Evolutionary conservation across 441 rosid genomes (phyloP).

Genomic region (Pelargonium citronellum): DNA sequence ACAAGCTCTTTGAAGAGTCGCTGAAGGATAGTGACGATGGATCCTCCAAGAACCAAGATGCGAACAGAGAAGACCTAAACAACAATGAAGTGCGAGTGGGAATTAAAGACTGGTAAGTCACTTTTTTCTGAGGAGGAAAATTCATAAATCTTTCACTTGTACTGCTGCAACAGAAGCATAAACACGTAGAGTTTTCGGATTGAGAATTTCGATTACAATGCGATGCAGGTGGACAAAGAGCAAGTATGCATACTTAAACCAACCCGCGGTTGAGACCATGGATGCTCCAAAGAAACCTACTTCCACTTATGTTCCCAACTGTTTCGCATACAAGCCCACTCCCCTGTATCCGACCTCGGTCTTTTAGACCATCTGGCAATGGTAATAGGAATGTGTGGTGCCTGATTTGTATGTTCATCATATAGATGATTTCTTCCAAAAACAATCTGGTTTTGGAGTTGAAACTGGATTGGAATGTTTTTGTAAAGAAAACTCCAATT

Average conservation of each 20-base stretch:
- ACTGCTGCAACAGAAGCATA: no score
- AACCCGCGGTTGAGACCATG: conserved; percentile 35
- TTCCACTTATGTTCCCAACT: conserved; percentile 49
- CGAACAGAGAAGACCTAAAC: conserved; percentile 3
- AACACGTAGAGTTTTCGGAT: no score
- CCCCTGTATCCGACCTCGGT: conserved; percentile 61
- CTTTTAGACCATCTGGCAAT: conserved; percentile 27
- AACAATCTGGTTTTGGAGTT: no score
- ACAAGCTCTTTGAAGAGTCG: conserved; percentile 51
- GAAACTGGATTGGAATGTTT: no score
- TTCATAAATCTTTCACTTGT: not conserved
- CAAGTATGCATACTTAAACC: conserved; percentile 84
- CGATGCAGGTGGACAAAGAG: conserved; percentile 79
- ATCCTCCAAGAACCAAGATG: not conserved
- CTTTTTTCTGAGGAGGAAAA: not conserved
- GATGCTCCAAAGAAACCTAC: conserved; percentile 42
- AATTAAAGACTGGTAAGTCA: conserved; percentile 61
- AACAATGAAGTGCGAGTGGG: conserved; percentile 51
- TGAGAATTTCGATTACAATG: not conserved
- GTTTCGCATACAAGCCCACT: conserved; percentile 53
- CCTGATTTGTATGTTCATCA: not conserved
- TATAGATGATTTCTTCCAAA: not conserved
- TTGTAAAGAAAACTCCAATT: no score
- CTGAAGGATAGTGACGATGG: conserved; percentile 25
- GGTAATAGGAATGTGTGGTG: not conserved